Base-by-base conservation (phyloP, 805 yeast species). In the Babjeviella inositovora region DNA sequence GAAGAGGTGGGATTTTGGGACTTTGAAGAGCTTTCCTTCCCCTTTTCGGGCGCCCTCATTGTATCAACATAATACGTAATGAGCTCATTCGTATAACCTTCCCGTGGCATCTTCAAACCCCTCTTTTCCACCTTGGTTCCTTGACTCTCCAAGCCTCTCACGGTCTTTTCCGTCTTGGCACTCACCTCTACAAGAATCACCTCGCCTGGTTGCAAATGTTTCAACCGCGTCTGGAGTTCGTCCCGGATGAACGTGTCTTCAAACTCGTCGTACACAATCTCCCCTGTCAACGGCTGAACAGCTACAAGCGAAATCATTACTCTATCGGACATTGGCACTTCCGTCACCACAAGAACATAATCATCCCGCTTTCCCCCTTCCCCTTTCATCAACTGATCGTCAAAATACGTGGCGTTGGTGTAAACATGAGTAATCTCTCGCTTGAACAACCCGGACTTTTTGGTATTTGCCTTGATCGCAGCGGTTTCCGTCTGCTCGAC, bases 401-500 rank as follows among this genome's bases (percentile, higher is more conserved):
- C 85, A 32, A 81, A 63, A 46, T 74, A 81, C 0, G 97, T 85
- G 0, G 92, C 94, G 24, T 63, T 62, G 0, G 96, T 81, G 40
- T 73, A 81, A 1, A 81, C 70, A 6, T 70, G 65, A 0, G 85
- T 63, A 5, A 90, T 47, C 30, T 66, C 50, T 22, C 97, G 52
- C 24, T 62, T 63, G 45, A 87, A 80, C 2, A 84, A 59, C 13
- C 58, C 54, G 15, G 59, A 49, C 25, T 63, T 64, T n/a, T n/a
- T n/a, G n/a, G n/a, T n/a, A 29, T 62, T 71, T 5, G 63, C 44
- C 37, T 80, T 80, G 8, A 80, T 54, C 0, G 82, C 81, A 2
- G 82, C 73, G 0, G 87, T 68, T 39, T 87, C 96, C 4, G 66
- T 51, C 39, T 90, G 97, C 37, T 75, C 74, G 0, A 85, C 90